Conservation (phyloP, 2,329 filamentous ascomycete genomes). For the Ascochyta pisi region DNA sequence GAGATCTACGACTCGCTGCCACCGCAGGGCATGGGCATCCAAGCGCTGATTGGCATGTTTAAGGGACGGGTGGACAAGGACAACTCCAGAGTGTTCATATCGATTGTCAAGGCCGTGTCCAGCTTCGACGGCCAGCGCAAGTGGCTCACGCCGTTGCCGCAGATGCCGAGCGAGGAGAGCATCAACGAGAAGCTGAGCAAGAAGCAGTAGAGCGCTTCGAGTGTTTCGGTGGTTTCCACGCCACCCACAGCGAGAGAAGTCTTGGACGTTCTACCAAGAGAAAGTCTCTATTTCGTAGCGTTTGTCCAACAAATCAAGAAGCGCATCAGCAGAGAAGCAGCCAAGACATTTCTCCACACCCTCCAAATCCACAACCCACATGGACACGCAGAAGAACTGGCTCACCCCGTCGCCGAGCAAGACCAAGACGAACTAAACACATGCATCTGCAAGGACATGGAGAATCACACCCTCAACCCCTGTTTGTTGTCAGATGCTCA, state of each 20-base stretch:
- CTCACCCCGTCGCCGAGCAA: too few relatives aligned
- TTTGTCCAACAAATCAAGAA: background rate
- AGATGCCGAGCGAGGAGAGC: slow-evolving; percentile 41
- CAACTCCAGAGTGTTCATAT: slow-evolving; percentile 51
- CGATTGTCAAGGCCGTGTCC: slow-evolving; percentile 51
- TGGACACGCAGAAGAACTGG: too few relatives aligned
- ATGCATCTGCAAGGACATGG: too few relatives aligned
- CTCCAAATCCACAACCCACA: too few relatives aligned
- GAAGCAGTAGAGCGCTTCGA: slow-evolving; percentile 7
- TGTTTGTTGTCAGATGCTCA: too few relatives aligned
- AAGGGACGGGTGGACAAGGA: slow-evolving; percentile 49
- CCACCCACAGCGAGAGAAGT: too few relatives aligned
- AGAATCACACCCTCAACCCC: too few relatives aligned
- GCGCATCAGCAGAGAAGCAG: background rate
- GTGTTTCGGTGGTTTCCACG: background rate
- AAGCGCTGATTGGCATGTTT: slow-evolving; percentile 51
- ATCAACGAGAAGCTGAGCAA: slow-evolving; percentile 26
- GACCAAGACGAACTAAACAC: too few relatives aligned
- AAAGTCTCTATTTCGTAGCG: too few relatives aligned
- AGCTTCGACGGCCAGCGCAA: slow-evolving; percentile 39
- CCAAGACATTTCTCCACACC: too few relatives aligned
- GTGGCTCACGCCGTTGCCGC: slow-evolving; percentile 39
- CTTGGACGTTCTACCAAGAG: too few relatives aligned
- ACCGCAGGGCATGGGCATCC: slow-evolving; percentile 52
- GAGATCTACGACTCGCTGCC: slow-evolving; percentile 56